Evolutionary conservation across 2,329 filamentous ascomycete genomes (phyloP).

Genomic region (Lasiodiplodia citricola): DNA sequence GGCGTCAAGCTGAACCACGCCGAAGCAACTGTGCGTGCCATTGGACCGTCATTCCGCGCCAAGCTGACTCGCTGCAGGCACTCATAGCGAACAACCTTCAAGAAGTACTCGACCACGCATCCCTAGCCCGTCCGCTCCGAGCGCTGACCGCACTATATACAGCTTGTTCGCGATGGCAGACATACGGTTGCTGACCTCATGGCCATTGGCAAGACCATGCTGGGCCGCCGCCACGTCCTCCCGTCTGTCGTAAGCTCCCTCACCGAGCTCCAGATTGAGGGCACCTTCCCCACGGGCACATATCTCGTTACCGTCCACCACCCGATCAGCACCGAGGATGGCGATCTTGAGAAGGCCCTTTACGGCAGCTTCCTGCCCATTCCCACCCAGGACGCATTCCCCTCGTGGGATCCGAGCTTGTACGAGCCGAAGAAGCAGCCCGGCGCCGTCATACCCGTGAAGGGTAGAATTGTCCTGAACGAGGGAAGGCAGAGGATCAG

Average conservation of each 20-base stretch:
- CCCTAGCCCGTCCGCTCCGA: neutral
- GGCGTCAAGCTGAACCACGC: constrained; percentile 89
- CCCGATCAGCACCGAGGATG: constrained; percentile 84
- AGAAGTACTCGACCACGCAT: constrained; percentile 60
- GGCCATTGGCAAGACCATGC: constrained; percentile 87
- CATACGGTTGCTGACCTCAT: constrained; percentile 94
- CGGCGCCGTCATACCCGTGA: constrained; percentile 77
- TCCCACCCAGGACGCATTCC: constrained; percentile 71
- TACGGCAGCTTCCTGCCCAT: constrained; percentile 91
- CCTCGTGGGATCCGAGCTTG: constrained; percentile 65
- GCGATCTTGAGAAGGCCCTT: constrained; percentile 81
- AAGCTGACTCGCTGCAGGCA: constrained; percentile 58
- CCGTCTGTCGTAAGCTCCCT: constrained; percentile 81
- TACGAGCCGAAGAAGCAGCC: constrained; percentile 74
- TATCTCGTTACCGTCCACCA: constrained; percentile 95
- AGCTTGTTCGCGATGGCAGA: constrained; percentile 93
- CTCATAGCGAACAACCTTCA: constrained; percentile 89
- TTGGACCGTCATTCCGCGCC: constrained; percentile 6
- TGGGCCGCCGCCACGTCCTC: constrained; percentile 88
- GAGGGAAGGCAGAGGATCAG: constrained; percentile 73
- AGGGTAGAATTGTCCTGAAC: constrained; percentile 73
- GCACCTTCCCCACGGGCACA: constrained; percentile 87
- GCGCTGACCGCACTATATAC: constrained; percentile 27
- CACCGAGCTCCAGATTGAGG: constrained; percentile 87
- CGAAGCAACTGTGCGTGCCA: constrained; percentile 74